Conservation (phyloP, 768 basidiomycete species). For the Fomitopsis pulvina region DNA sequence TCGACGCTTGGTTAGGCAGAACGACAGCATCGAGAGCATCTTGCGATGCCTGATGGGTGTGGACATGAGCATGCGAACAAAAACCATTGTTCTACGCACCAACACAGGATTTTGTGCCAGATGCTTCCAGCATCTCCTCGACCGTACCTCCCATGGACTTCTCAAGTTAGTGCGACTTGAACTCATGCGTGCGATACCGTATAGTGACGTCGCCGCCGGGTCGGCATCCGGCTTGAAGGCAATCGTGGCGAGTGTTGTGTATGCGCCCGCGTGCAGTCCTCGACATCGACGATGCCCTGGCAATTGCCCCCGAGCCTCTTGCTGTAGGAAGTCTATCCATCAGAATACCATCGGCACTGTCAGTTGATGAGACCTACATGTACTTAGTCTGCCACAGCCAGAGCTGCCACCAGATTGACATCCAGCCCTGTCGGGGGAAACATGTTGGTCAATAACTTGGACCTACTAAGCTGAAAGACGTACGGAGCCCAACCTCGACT, state of each 20-base stretch:
- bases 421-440: slow-evolving; percentile 48
- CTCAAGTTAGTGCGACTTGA: slow-evolving; percentile 51
- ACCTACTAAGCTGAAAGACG: slow-evolving; percentile 6
- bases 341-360: not conserved
- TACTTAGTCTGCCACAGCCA: slow-evolving; percentile 68
- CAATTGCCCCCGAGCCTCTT: slow-evolving; percentile 56
- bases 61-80: too few relatives aligned
- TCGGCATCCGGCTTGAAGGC: slow-evolving; percentile 40
- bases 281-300: slow-evolving; percentile 71
- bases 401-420: slow-evolving; percentile 72
- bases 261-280: slow-evolving; percentile 74
- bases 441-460: not conserved
- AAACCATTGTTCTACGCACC: too few relatives aligned
- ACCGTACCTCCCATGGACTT: slow-evolving; percentile 58
- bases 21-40: slow-evolving; percentile 59
- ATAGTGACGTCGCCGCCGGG: slow-evolving; percentile 58
- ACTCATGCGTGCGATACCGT: slow-evolving; percentile 77
- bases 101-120: slow-evolving; percentile 50
- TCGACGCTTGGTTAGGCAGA: slow-evolving; percentile 56
- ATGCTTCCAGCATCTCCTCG: slow-evolving; percentile 46
- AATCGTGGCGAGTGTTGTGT: slow-evolving; percentile 49
- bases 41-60: slow-evolving; percentile 60
- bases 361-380: slow-evolving; percentile 27
- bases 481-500: slow-evolving; percentile 72
- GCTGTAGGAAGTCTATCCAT: slow-evolving; percentile 10